These are phyloP conservation scores for Chimonanthus salicifolius DNA, from an alignment of 164 flowering plant genomes.

Conservation along the genomic window DNA sequence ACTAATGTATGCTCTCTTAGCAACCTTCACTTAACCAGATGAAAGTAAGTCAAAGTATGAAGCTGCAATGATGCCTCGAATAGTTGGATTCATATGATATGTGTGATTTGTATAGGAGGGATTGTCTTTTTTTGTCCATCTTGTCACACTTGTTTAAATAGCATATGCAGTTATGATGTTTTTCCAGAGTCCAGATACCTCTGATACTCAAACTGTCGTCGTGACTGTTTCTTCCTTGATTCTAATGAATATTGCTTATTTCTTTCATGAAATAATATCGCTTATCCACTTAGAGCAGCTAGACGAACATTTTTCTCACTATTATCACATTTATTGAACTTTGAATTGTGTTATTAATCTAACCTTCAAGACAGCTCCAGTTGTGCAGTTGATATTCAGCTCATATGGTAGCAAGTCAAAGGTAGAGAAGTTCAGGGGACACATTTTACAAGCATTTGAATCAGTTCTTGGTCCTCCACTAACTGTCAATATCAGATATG, in stretches of 20 bases:
- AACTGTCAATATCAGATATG: constrained; percentile 70
- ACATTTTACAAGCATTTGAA: constrained; percentile 87
- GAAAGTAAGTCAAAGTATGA: too few species aligned
- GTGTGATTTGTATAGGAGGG: neutral
- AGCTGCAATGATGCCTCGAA: neutral
- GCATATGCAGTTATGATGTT: neutral
- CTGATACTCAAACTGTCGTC: neutral
- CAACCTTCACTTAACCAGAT: too few species aligned
- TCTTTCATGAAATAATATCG: neutral
- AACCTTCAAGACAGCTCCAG: constrained; percentile 56
- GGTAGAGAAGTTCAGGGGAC: constrained; percentile 67
- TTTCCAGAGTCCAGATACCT: too few species aligned
- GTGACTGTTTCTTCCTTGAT: neutral
- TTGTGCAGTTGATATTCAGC: constrained; percentile 70
- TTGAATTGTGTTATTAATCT: constrained; percentile 10
- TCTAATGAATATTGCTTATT: neutral
- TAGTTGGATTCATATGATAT: neutral
- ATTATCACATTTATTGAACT: neutral
- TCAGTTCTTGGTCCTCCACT: constrained; percentile 72
- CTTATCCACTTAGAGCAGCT: neutral
- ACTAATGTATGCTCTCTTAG: neutral
- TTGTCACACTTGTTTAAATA: neutral
- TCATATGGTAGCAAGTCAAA: constrained; percentile 58
- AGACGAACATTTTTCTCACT: neutral
- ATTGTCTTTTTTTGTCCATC: neutral